A percentile compares a stretch with the other conserved stretches of the same genome.
Evolutionary conservation across 2,329 filamentous ascomycete genomes (phyloP).

Genomic region (Dactylellina haptotyla): DNA sequence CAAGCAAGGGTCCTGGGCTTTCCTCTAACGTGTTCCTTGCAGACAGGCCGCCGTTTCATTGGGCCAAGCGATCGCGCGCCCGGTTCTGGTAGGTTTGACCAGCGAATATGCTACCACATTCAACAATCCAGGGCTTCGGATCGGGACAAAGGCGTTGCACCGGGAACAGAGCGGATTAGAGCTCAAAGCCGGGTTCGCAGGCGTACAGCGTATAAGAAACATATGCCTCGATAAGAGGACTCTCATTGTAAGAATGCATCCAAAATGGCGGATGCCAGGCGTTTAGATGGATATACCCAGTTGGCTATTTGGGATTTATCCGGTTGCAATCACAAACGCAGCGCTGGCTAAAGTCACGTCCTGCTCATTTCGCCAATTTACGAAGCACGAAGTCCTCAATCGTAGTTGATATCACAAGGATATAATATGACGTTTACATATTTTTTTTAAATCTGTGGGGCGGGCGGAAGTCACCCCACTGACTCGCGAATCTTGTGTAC

Average conservation of each 20-base stretch:
- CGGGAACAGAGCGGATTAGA: no score
- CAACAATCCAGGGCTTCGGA: background rate
- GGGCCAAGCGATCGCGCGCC: constrained; percentile 13
- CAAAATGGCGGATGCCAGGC: background rate
- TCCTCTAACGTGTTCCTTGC: constrained; percentile 47
- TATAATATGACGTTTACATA: constrained; percentile 1
- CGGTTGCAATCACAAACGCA: background rate
- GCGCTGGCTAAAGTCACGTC: constrained; percentile 12
- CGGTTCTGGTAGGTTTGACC: background rate
- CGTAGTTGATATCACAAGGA: background rate
- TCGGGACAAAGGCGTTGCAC: no score
- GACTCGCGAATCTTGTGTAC: constrained; percentile 30
- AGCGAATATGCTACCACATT: background rate
- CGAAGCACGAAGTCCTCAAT: background rate
- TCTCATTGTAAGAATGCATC: no score
- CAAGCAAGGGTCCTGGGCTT: constrained; percentile 14
- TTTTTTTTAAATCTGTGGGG: constrained; percentile 33
- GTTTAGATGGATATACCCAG: background rate
- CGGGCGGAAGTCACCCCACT: constrained; percentile 2
- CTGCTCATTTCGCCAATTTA: background rate
- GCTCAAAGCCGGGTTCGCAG: no score
- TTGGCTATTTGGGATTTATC: constrained; percentile 9
- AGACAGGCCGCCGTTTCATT: constrained; percentile 39
- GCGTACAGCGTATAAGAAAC: no score
- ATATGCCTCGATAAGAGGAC: no score